Evolutionary conservation across 2,329 filamentous ascomycete genomes (phyloP).

Genomic region (Aspergillus melleus): DNA sequence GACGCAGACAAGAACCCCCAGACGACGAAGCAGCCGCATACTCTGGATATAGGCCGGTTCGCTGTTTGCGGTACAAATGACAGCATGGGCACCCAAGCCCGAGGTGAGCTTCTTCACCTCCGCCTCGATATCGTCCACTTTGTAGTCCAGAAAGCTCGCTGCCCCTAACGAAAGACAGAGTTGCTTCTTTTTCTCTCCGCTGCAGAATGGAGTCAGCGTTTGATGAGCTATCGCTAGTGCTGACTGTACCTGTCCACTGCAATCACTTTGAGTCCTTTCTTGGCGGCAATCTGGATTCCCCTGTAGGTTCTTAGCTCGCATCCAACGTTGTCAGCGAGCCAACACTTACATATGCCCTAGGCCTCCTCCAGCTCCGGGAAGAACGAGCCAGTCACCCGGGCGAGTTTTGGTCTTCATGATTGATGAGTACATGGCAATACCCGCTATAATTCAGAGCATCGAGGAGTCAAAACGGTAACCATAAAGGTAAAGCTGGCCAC

Average conservation of each 20-base stretch:
- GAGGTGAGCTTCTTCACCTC: constrained; percentile 42
- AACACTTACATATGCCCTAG: constrained; percentile 39
- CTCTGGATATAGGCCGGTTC: constrained; percentile 48
- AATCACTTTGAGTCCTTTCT: constrained; percentile 37
- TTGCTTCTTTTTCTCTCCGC: constrained; percentile 35
- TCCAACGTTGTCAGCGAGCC: neutral
- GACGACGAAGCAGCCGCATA: constrained; percentile 44
- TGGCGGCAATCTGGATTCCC: constrained; percentile 39
- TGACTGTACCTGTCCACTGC: constrained; percentile 36
- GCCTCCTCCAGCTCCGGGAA: constrained; percentile 40
- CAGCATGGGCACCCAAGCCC: constrained; percentile 47
- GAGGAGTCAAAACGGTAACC: neutral
- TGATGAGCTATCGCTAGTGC: neutral
- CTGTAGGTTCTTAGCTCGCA: constrained; percentile 17
- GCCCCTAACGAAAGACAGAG: constrained; percentile 37
- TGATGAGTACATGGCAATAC: constrained; percentile 42
- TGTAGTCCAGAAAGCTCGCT: constrained; percentile 36
- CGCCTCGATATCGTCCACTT: constrained; percentile 38
- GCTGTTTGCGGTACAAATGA: constrained; percentile 49
- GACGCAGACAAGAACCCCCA: constrained; percentile 51
- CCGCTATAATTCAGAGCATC: constrained; percentile 22
- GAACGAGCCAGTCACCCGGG: constrained; percentile 36
- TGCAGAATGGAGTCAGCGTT: constrained; percentile 8
- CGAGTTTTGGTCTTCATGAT: constrained; percentile 38
- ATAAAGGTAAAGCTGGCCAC: constrained; percentile 1